These are phyloP conservation scores for Hymenoscyphus salicellus DNA, from an alignment of 2,329 filamentous ascomycete genomes.

Conservation along the genomic window DNA sequence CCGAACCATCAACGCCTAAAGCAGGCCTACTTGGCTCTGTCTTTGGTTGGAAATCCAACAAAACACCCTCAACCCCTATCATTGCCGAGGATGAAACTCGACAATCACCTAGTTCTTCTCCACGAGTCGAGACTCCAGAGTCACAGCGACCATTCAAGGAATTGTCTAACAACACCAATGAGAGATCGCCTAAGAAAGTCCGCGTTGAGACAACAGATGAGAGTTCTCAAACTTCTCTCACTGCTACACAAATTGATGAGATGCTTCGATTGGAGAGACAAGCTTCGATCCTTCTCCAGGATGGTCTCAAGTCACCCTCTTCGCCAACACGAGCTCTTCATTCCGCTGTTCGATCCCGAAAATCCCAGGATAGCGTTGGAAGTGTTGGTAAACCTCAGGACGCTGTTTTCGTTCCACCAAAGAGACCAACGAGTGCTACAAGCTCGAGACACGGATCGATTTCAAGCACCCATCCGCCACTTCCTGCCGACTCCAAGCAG, in stretches of 20 bases:
- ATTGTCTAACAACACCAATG: conserved; percentile 56
- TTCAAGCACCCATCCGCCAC: conserved; percentile 59
- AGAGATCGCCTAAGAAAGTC: conserved; percentile 42
- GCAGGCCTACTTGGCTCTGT: conserved; percentile 42
- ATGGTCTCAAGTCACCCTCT: conserved; percentile 22
- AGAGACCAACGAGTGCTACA: conserved; percentile 68
- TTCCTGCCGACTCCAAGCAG: conserved; percentile 79
- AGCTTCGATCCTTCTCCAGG: conserved; percentile 27
- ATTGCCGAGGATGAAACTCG: conserved; percentile 66
- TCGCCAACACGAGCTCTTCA: conserved; percentile 35
- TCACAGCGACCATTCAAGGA: conserved; percentile 59
- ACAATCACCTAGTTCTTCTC: conserved; percentile 53
- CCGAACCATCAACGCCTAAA: not conserved
- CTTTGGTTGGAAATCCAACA: conserved; percentile 45
- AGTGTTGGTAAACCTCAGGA: conserved; percentile 43
- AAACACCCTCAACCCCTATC: conserved; percentile 41
- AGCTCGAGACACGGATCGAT: conserved; percentile 57
- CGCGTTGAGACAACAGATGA: conserved; percentile 59
- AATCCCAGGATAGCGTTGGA: conserved; percentile 50
- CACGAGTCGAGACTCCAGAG: conserved; percentile 48
- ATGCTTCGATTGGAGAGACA: conserved; percentile 58
- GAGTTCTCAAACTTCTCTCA: conserved; percentile 78
- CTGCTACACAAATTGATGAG: conserved; percentile 76
- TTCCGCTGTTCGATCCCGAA: conserved; percentile 43
- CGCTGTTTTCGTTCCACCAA: conserved; percentile 31